phyloP scores from a whole-genome alignment of 441 rosid genomes.

The Pelargonium myrrhifolium region DNA sequence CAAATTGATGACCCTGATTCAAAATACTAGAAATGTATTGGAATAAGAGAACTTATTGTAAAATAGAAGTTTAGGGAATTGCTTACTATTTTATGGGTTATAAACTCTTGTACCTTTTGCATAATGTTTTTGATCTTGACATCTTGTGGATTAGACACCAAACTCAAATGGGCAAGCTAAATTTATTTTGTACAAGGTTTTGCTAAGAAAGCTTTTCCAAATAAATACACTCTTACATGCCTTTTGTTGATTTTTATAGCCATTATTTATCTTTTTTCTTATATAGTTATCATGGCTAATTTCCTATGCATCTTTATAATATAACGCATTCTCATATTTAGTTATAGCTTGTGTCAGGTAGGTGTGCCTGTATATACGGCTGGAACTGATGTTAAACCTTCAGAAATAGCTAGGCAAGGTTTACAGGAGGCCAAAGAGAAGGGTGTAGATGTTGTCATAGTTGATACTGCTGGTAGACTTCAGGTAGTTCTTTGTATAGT shows the following conservation, averaged over 20 bases:
- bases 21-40: neutral
- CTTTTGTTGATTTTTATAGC: no score
- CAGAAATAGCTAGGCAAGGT: slow-evolving; percentile 89
- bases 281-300: no score
- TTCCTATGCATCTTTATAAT: neutral
- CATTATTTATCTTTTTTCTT: no score
- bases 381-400: slow-evolving; percentile 80
- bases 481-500: slow-evolving; percentile 47
- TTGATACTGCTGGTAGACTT: slow-evolving; percentile 98
- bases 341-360: slow-evolving; percentile 55
- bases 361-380: slow-evolving; percentile 81
- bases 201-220: no score
- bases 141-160: neutral
- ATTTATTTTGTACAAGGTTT: no score
- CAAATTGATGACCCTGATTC: neutral
- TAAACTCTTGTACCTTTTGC: neutral
- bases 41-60: neutral
- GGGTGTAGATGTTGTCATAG: slow-evolving; percentile 72
- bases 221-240: no score
- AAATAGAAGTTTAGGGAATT: neutral
- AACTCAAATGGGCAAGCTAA: slow-evolving; percentile 1
- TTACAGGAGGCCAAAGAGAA: slow-evolving; percentile 76
- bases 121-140: neutral
- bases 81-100: neutral
- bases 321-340: slow-evolving; percentile 24